Base-by-base conservation (phyloP, 129 eudicot genomes). In the Arctium minus region DNA sequence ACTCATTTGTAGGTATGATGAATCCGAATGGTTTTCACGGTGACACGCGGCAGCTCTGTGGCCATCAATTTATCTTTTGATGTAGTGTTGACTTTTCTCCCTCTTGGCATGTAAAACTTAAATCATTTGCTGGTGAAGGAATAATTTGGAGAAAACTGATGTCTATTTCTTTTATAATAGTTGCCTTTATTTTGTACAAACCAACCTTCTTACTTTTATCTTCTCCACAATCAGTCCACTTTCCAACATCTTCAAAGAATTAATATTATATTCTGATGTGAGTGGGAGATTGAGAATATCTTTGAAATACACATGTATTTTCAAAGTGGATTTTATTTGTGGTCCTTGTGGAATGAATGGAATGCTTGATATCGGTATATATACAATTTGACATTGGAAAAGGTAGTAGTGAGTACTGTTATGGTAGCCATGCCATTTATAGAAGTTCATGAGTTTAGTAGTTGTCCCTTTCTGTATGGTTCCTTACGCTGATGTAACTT, bases 31-130 rank as follows among this genome's bases (percentile, higher is more conserved):
- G 60, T 73, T 13, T 13, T 50, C n/a, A 46, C 31, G 68, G 79
- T 75, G 39, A 8, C 69, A 50, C 48, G 46, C 22, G 22, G 30
- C 30, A 48, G 67, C 79, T 75, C n/a, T 33, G 35, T 75, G 70
- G 69, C 18, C 71, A 31, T 46, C 69, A 76, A 48, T 27, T 36
- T 32, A 27, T 40, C 42, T 31, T 82, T 82, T 53, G 73, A 81
- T 38, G 64, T 29, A 35, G 73, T 86, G 79, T 78, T 77, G 53
- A 72, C 56, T 82, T 81, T 82, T 82, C 75, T 81, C 7, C 74
- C 44, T 35, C 83, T 39, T 46, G 65, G 27, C 64, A 18, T 81
- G 80, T 64, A 64, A 80, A 70, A 77, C 73, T 77, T 82, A 78
- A 86, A 72, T 73, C 73, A 64, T 68, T 65, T 65, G 78, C 78